Conservation (phyloP, 139 green algal species). For the Asterochloris erici region DNA sequence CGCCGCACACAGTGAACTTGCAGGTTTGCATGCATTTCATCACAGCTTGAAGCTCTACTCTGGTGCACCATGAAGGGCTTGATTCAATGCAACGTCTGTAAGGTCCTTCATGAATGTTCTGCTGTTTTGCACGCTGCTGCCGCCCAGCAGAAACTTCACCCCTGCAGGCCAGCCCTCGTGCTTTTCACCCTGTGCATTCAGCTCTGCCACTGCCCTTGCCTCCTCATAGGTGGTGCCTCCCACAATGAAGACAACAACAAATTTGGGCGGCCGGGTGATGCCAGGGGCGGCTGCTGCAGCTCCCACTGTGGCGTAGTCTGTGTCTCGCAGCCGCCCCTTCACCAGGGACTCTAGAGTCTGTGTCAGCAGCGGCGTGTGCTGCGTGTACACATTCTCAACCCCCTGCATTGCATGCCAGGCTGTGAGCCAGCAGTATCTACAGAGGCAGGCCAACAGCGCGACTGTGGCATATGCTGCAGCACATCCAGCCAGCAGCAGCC, state of each 20-base stretch:
- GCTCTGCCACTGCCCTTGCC: constrained; percentile 67
- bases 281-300: background rate
- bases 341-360: constrained; percentile 71
- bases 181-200: constrained; percentile 56
- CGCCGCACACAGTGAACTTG: no score
- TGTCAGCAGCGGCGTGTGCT: constrained; percentile 85
- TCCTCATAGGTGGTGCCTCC: constrained; percentile 97
- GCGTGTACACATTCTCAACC: constrained; percentile 95
- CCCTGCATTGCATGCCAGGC: constrained; percentile 22
- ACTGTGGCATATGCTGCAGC: no score
- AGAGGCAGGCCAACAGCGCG: no score
- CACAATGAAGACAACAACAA: constrained; percentile 93
- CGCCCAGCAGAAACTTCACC: constrained; percentile 77
- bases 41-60: no score
- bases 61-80: no score
- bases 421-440: no score
- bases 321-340: constrained; percentile 61
- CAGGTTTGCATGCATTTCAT: no score
- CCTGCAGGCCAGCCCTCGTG: constrained; percentile 43
- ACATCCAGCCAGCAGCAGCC: constrained; percentile 13
- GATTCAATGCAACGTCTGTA: constrained; percentile 23
- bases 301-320: constrained; percentile 70
- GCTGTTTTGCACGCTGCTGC: constrained; percentile 77
- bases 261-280: constrained; percentile 12
- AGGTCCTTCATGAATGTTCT: constrained; percentile 56